Percentiles rank a stretch among this genome's conserved stretches.
Conservation (phyloP, 805 yeast genomes). For the Clavispora santaluciae region DNA sequence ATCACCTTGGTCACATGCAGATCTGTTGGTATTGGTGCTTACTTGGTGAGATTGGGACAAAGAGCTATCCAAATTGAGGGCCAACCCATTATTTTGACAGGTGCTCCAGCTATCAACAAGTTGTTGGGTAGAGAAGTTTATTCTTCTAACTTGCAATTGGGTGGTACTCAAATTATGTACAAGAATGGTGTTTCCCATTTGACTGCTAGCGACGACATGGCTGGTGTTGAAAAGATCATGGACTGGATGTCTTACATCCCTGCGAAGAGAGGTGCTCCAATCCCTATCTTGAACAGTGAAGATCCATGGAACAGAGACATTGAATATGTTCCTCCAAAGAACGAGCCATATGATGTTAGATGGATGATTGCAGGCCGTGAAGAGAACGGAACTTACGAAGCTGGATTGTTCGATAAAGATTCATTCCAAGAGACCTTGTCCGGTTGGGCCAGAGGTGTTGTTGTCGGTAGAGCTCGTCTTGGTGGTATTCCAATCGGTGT, state of each 20-base stretch:
- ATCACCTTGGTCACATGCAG: conserved; percentile 98
- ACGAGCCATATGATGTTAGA: conserved; percentile 83
- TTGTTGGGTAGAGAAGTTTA: conserved; percentile 95
- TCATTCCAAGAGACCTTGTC: conserved; percentile 95
- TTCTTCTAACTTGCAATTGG: conserved; percentile 93
- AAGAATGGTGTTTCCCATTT: conserved; percentile 96
- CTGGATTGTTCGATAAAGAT: conserved; percentile 86
- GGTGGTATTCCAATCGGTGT: conserved; percentile 99
- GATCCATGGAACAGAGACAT: conserved; percentile 95
- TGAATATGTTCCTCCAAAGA: conserved; percentile 68
- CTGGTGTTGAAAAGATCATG: conserved; percentile 91
- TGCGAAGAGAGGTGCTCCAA: conserved; percentile 81
- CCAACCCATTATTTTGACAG: conserved; percentile 96
- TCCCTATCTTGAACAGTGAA: conserved; percentile 77
- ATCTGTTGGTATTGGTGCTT: conserved; percentile 99
- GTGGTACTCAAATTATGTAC: conserved; percentile 99
- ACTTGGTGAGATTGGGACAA: conserved; percentile 95
- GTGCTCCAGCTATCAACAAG: conserved; percentile 98
- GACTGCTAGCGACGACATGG: conserved; percentile 94
- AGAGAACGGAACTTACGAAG: conserved; percentile 66
- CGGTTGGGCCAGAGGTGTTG: conserved; percentile 99
- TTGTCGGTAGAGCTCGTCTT: conserved; percentile 96
- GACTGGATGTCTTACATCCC: conserved; percentile 96
- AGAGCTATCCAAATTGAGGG: conserved; percentile 99
- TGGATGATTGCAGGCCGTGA: conserved; percentile 88